Percentiles rank a stretch among this genome's conserved stretches.
phyloP scores from a whole-genome alignment of 441 rosid genomes.

The Jatropha multifida region DNA sequence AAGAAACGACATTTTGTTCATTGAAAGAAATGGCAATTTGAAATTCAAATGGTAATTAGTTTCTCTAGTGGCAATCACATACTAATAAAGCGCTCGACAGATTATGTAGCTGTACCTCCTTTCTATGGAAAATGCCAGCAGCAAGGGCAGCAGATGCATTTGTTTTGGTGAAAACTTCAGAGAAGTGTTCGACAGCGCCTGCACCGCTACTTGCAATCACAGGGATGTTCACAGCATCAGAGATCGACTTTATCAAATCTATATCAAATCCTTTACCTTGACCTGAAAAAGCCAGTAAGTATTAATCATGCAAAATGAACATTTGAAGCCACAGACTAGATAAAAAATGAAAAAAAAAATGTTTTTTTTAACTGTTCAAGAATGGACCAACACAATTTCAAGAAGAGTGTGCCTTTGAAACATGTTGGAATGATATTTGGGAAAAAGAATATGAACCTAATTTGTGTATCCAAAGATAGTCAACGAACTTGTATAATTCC shows the following conservation, averaged over 20 bases:
- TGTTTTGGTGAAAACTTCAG: slow-evolving; percentile 73
- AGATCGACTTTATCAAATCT: slow-evolving; percentile 71
- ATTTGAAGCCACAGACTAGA: neutral
- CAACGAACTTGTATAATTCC: neutral
- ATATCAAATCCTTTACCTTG: slow-evolving; percentile 93
- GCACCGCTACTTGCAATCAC: slow-evolving; percentile 99
- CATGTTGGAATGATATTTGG: neutral
- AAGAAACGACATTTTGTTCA: neutral
- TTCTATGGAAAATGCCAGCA: slow-evolving; percentile 96
- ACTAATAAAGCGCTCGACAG: neutral
- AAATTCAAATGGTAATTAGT: neutral
- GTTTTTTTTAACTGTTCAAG: neutral
- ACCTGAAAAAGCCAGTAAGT: slow-evolving; percentile 46
- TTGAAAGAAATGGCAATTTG: neutral
- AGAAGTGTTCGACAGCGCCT: slow-evolving; percentile 74
- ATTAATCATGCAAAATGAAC: neutral
- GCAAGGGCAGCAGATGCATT: slow-evolving; percentile 97
- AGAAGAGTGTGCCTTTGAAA: neutral
- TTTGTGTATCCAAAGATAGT: neutral
- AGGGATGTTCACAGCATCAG: slow-evolving; percentile 89
- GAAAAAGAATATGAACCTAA: neutral
- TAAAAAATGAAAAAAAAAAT: no score
- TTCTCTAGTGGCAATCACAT: neutral
- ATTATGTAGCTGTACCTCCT: slow-evolving; percentile 60
- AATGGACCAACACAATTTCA: neutral